These are phyloP conservation scores for Penicillium griseofulvum DNA, from an alignment of 2,329 filamentous ascomycete species.

Conservation along the genomic window DNA sequence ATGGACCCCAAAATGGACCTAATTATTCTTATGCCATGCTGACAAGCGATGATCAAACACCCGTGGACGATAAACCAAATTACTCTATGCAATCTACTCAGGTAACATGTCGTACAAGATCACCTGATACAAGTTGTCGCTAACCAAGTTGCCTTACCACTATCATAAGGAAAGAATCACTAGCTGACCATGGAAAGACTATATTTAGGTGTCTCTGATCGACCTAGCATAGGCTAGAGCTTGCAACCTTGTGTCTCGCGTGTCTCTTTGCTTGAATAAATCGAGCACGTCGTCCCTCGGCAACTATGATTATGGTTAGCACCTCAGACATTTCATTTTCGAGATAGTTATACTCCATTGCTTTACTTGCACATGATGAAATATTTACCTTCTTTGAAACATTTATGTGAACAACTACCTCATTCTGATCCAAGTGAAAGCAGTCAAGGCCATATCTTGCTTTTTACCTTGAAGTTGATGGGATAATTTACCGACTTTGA, in stretches of 20 bases:
- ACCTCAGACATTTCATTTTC: not conserved
- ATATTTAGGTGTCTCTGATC: not conserved
- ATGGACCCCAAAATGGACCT: not conserved
- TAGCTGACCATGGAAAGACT: not conserved
- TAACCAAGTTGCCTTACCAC: not conserved
- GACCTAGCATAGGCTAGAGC: not conserved
- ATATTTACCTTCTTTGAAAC: not conserved
- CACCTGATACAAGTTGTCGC: not conserved
- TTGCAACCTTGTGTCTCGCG: not conserved
- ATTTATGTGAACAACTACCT: not conserved
- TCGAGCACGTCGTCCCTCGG: not conserved
- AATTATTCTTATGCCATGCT: not conserved
- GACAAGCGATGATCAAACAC: not conserved
- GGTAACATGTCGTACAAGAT: not conserved
- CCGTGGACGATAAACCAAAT: rapidly evolving
- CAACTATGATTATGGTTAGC: not conserved
- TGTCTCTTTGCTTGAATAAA: not conserved
- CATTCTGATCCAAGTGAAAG: not conserved
- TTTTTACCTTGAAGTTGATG: not conserved
- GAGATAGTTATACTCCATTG: not conserved
- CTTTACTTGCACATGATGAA: not conserved
- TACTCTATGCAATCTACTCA: not conserved
- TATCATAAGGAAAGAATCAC: not conserved
- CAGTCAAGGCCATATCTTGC: not conserved
- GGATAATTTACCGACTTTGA: not conserved